Evolutionary conservation across 176 grass and related monocot species (phyloP), one percentile per base, ranked within the genome.

Genomic region (Eremochloa ophiuroides): DNA sequence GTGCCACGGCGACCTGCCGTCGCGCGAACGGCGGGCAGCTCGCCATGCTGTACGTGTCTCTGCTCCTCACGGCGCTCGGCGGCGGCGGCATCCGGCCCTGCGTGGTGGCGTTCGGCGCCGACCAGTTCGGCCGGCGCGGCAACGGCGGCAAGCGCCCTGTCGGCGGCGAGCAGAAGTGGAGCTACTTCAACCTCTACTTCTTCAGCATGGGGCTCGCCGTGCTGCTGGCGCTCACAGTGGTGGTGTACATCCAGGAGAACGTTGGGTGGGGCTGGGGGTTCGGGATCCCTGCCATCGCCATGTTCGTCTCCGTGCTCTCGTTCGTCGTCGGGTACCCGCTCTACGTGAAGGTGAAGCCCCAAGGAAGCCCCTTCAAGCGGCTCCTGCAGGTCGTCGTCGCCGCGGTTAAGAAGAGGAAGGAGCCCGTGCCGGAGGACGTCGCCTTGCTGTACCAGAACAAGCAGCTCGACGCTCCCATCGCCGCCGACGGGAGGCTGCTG

Each of bases 161-260:
- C n/a, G 69, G 78, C 62, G 78, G 66, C 47, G 70, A 73, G 23
- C 80, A 77, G 73, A 71, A 82, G 79, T 83, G 70, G 83, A 83
- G 55, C 63, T 93, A 84, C 80, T 93, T 93, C 76, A 93, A 93
- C 78, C 71, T 93, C 66, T 93, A 89, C 80, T 93, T 87, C 84
- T 89, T 93, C 76, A 83, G 37, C 74, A 84, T 93, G 84, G 87
- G 80, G 42, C 28, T 86, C 16, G 84, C 80, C 10, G 84, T 80
- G 30, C 71, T 93, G 26, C 53, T 87, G 42, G 91, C 91, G 34
- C 62, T 87, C 29, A 93, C 91, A 5, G 58, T 93, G 55, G 84
- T 89, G 37, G 87, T 93, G 33, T 93, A 93, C 87, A 61, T 93
- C 71, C 87, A 93, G 67, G 87, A 87, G 4, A 93, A 93, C 65